These are phyloP conservation scores for Gossypium australe DNA, from an alignment of 345 rosid genomes.

Conservation along the genomic window DNA sequence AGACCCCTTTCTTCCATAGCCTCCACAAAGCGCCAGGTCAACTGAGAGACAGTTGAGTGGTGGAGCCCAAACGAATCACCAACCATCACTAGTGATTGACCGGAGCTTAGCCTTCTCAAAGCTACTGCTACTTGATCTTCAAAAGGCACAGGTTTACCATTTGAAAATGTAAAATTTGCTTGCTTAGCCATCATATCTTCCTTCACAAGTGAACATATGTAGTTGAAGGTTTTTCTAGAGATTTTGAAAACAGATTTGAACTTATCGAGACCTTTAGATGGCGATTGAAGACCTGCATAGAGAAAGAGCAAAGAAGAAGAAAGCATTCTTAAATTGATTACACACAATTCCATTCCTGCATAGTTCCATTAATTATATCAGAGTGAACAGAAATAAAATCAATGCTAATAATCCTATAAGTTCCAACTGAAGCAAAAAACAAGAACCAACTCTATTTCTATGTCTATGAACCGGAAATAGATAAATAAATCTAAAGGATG, in stretches of 20 bases:
- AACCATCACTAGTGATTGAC: conserved; percentile 40
- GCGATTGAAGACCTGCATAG: conserved; percentile 39
- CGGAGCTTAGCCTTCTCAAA: conserved; percentile 54
- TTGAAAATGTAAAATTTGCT: conserved; percentile 34
- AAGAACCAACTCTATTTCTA: background rate
- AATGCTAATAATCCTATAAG: background rate
- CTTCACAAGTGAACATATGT: conserved; percentile 54
- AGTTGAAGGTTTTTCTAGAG: conserved; percentile 44
- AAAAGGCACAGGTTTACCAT: conserved; percentile 42
- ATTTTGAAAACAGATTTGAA: conserved; percentile 41
- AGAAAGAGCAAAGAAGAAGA: too few species aligned
- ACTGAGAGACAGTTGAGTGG: conserved; percentile 58
- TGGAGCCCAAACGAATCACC: conserved; percentile 53
- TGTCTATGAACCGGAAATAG: background rate
- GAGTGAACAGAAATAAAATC: background rate
- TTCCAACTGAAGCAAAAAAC: background rate
- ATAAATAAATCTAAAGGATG: too few species aligned
- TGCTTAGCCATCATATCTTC: conserved; percentile 39
- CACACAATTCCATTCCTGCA: background rate
- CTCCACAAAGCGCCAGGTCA: conserved; percentile 66
- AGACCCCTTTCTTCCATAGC: conserved; percentile 57
- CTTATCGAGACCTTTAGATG: conserved; percentile 33
- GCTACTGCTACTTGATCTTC: conserved; percentile 61
- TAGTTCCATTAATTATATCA: background rate
- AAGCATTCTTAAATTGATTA: background rate